These are phyloP conservation scores for Eucalyptus marginata DNA, from an alignment of 345 rosid species.

Conservation along the genomic window DNA sequence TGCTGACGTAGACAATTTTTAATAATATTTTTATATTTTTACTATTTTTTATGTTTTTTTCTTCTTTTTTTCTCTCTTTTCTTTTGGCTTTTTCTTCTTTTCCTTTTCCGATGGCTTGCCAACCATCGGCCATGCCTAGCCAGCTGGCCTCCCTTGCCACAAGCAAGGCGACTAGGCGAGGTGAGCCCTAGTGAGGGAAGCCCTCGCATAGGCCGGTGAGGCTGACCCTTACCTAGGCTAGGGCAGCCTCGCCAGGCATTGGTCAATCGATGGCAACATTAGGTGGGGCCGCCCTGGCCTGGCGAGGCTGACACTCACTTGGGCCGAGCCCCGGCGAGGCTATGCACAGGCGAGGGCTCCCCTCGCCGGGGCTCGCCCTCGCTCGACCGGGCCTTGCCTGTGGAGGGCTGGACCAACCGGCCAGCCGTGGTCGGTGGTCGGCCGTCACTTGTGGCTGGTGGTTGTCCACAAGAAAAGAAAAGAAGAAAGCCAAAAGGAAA, in stretches of 20 bases:
- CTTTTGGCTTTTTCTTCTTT: no score
- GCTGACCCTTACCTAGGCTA: no score
- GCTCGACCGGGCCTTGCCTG: fast-evolving
- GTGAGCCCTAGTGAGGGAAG: no score
- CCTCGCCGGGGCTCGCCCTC: fast-evolving
- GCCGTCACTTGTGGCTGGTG: fast-evolving
- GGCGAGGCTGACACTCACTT: fast-evolving
- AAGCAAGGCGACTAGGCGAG: no score
- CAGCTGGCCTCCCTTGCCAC: fast-evolving
- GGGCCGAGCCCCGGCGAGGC: fast-evolving
- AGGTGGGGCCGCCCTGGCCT: fast-evolving
- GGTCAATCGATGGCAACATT: fast-evolving
- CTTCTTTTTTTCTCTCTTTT: no score
- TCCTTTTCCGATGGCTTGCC: no score
- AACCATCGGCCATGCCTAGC: no score
- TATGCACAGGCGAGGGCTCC: fast-evolving
- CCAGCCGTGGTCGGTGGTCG: fast-evolving
- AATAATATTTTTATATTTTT: no score
- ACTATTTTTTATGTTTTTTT: fast-evolving
- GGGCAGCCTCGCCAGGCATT: fast-evolving
- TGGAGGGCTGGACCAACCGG: fast-evolving
- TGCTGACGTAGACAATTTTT: fast-evolving
- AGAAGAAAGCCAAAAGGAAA: no score
- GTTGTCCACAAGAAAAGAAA: fast-evolving
- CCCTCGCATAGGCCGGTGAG: no score